Conservation (phyloP, 108 stramenopile genomes). For the Craspedostauros australis region DNA sequence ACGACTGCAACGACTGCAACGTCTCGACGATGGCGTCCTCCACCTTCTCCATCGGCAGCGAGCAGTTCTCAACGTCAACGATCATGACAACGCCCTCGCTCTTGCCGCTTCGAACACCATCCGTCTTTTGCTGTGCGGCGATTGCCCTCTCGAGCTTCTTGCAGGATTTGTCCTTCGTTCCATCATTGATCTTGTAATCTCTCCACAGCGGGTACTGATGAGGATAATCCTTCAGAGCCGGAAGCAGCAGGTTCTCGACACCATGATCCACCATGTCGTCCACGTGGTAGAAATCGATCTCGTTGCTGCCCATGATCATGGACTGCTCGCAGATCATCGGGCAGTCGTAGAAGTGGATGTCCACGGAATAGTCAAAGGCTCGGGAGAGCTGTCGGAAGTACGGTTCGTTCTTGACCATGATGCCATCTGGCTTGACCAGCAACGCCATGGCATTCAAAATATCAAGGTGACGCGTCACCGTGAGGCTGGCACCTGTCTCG, state of each 20-base stretch:
- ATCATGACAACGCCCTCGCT: constrained; percentile 23
- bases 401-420: constrained; percentile 78
- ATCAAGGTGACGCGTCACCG: constrained; percentile 64
- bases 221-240: no score
- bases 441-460: constrained; percentile 71
- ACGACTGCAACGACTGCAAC: constrained; percentile 25
- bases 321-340: constrained; percentile 61
- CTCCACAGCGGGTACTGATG: no score
- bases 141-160: no score
- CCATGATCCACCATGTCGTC: constrained; percentile 13
- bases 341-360: constrained; percentile 24
- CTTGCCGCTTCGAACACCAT: no score
- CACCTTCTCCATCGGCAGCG: no score
- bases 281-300: constrained; percentile 22
- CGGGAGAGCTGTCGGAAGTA: constrained; percentile 5
- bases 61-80: constrained; percentile 35
- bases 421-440: constrained; percentile 74
- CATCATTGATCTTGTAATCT: no score
- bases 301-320: constrained; percentile 41
- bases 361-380: constrained; percentile 22
- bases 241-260: constrained; percentile 12
- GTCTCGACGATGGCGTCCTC: no score
- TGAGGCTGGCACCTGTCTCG: constrained; percentile 55
- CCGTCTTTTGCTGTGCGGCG: no score
- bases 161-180: no score